Conservation (phyloP, 2,329 filamentous ascomycete genomes). For the Pezicula radicicola region DNA sequence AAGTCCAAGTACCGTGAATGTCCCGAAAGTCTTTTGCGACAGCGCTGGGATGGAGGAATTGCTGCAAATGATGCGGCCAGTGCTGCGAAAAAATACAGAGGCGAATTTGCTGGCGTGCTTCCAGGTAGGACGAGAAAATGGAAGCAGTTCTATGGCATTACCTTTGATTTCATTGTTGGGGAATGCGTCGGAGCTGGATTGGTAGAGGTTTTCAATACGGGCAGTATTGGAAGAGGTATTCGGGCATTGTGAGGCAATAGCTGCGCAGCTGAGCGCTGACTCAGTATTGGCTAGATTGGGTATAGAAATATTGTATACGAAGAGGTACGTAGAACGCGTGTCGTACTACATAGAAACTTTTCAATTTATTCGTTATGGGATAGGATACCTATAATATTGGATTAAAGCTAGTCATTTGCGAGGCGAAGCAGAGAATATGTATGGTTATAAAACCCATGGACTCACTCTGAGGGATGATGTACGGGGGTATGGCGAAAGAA, state of each 20-base stretch:
- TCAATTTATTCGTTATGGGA: too few species aligned
- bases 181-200: conserved; percentile 69
- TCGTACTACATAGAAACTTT: too few species aligned
- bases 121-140: conserved; percentile 65
- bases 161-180: conserved; percentile 69
- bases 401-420: too few species aligned
- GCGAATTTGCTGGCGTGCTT: conserved; percentile 54
- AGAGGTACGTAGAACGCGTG: too few species aligned
- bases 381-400: too few species aligned
- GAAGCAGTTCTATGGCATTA: conserved; percentile 66
- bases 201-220: conserved; percentile 72
- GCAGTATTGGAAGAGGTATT: conserved; percentile 68
- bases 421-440: too few species aligned
- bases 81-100: conserved; percentile 47
- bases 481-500: too few species aligned
- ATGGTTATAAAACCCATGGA: too few species aligned
- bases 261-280: too few species aligned
- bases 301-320: too few species aligned
- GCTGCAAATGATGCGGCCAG: conserved; percentile 40
- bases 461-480: too few species aligned
- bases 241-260: conserved; percentile 29
- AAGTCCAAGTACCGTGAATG: conserved; percentile 61
- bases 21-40: conserved; percentile 57
- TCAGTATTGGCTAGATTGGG: too few species aligned
- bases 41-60: conserved; percentile 71